phyloP scores from a whole-genome alignment of 208 protist species.

The Strigomonas culicis region DNA sequence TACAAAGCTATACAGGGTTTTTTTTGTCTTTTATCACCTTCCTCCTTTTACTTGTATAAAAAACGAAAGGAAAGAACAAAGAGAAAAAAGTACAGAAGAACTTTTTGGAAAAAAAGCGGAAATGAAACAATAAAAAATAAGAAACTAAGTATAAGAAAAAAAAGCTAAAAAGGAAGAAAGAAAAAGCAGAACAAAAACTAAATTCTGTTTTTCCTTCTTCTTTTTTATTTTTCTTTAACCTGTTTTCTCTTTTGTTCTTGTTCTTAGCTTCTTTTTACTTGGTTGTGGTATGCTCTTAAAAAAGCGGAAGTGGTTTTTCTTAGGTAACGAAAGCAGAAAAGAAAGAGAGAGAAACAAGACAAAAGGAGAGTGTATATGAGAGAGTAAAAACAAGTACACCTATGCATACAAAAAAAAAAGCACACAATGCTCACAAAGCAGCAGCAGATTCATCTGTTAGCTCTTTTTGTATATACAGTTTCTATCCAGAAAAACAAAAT shows the following conservation, averaged over 20 bases:
- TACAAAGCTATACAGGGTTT: background rate
- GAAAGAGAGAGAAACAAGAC: no score
- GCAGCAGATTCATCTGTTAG: no score
- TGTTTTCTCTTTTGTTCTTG: background rate
- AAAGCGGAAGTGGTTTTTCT: no score
- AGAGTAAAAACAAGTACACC: no score
- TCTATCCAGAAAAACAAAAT: no score
- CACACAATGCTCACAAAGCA: no score
- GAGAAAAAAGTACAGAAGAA: constrained; percentile 7
- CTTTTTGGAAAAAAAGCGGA: constrained; percentile 14
- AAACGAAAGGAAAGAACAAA: constrained; percentile 2
- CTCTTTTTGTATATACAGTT: no score
- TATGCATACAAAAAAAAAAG: no score
- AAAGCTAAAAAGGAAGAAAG: constrained; percentile 17
- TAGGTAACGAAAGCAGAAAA: no score
- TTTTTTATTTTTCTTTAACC: constrained; percentile 7
- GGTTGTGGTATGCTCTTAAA: no score
- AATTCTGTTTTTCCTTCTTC: background rate
- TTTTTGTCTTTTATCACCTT: background rate
- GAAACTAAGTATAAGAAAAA: constrained; percentile 14
- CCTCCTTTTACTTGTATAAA: background rate
- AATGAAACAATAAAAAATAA: constrained; percentile 4
- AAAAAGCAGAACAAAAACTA: constrained; percentile 4
- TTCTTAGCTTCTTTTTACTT: no score
- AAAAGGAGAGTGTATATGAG: no score